These are phyloP conservation scores for Sclerotinia minor DNA, from an alignment of 2,329 filamentous ascomycete genomes.

Conservation along the genomic window DNA sequence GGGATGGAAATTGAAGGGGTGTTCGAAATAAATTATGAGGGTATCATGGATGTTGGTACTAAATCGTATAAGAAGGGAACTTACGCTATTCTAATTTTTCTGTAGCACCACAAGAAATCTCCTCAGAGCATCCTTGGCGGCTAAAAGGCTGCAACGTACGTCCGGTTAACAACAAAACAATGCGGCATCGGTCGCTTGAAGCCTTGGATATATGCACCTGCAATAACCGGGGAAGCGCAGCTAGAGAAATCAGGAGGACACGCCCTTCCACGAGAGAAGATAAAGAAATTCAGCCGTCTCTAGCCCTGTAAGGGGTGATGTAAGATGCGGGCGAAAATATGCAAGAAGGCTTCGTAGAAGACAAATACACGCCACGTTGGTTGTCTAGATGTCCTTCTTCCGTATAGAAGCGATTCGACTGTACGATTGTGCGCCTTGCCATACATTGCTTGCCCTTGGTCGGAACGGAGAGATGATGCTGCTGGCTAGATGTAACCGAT, in stretches of 20 bases:
- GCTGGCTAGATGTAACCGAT: slow-evolving; percentile 13
- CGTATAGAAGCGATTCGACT: slow-evolving; percentile 1
- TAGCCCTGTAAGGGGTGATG: not conserved
- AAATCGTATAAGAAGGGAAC: not conserved
- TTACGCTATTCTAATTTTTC: slow-evolving; percentile 1
- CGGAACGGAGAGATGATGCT: slow-evolving; percentile 6
- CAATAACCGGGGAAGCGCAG: slow-evolving; percentile 14
- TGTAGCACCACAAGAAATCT: slow-evolving; percentile 13
- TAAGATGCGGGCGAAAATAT: slow-evolving; percentile 15
- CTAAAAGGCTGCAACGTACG: slow-evolving; percentile 28
- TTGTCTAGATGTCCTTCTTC: not conserved
- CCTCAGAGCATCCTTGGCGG: slow-evolving; percentile 29
- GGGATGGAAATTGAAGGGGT: not conserved
- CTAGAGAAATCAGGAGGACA: slow-evolving; percentile 23
- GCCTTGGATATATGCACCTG: slow-evolving; percentile 29
- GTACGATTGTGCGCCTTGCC: not conserved
- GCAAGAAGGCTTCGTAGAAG: slow-evolving; percentile 2
- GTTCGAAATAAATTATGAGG: slow-evolving; percentile 5
- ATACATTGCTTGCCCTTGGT: slow-evolving; percentile 1
- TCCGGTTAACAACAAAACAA: slow-evolving; percentile 23
- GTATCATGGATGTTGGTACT: not conserved
- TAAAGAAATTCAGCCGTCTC: not conserved
- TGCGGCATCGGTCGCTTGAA: slow-evolving; percentile 28
- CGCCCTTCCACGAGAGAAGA: slow-evolving; percentile 15
- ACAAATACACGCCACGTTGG: slow-evolving; percentile 17